Conservation (phyloP, 2,329 filamentous ascomycete species). For the Cyclaneusma minus region DNA sequence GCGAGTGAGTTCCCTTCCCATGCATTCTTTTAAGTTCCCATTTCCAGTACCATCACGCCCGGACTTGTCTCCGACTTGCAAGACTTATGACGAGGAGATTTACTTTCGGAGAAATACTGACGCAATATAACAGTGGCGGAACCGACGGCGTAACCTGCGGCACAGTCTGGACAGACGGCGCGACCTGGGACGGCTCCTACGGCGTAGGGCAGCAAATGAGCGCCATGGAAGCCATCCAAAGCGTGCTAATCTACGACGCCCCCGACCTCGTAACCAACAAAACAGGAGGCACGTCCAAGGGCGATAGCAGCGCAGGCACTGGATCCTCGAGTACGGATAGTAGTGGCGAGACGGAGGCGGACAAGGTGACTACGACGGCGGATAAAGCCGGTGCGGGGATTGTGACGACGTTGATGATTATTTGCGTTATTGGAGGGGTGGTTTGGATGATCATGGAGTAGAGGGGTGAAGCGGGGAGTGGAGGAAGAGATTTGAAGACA, state of each 20-base stretch:
- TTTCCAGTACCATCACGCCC: too few species aligned
- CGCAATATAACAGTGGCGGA: too few species aligned
- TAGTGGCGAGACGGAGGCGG: slow-evolving; percentile 3
- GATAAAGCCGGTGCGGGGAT: slow-evolving; percentile 27
- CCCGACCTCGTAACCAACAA: slow-evolving; percentile 20
- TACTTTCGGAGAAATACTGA: too few species aligned
- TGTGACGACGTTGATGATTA: slow-evolving; percentile 19
- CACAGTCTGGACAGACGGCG: slow-evolving; percentile 37
- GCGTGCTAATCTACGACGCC: slow-evolving; percentile 20
- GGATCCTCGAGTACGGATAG: slow-evolving; percentile 5
- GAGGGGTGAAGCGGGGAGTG: too few species aligned
- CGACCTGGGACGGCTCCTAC: slow-evolving; percentile 39
- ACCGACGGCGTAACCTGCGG: slow-evolving; percentile 42
- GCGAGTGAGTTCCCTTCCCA: too few species aligned
- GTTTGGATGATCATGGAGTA: too few species aligned
- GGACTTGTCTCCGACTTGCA: too few species aligned
- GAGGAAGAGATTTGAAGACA: too few species aligned
- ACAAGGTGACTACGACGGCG: slow-evolving; percentile 14
- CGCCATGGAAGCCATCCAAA: slow-evolving; percentile 43
- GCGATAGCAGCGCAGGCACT: slow-evolving; percentile 10
- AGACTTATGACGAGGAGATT: too few species aligned
- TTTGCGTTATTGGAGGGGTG: too few species aligned
- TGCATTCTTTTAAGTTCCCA: too few species aligned
- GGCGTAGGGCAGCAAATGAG: slow-evolving; percentile 61
- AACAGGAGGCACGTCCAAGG: slow-evolving; percentile 28